These are phyloP conservation scores for Lecanicillium sp. DNA, from an alignment of 2,329 filamentous ascomycete species.

Conservation along the genomic window DNA sequence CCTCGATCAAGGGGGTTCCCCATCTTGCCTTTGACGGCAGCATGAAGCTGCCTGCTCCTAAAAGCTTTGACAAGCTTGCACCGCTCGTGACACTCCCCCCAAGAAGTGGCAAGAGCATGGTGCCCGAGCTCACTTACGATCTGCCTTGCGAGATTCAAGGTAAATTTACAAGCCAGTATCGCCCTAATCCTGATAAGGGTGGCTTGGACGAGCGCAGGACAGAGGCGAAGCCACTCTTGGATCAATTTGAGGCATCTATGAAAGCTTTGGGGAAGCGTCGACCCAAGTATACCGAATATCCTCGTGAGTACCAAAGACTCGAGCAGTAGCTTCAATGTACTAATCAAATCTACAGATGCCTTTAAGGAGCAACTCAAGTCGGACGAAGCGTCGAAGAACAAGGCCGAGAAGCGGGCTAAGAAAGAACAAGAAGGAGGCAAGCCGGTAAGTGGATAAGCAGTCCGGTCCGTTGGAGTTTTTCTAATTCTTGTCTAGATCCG, in stretches of 20 bases:
- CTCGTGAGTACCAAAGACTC: conserved; percentile 20
- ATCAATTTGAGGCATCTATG: conserved; percentile 34
- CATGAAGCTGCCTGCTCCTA: conserved; percentile 33
- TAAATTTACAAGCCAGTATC: conserved; percentile 30
- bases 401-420: conserved; percentile 36
- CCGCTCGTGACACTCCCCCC: conserved; percentile 33
- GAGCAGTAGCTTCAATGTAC: conserved; percentile 4
- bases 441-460: conserved; percentile 11
- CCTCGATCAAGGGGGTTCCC: conserved; percentile 29
- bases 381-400: conserved; percentile 36
- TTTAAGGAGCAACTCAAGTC: conserved; percentile 39
- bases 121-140: conserved; percentile 28
- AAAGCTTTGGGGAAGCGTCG: conserved; percentile 30
- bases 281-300: conserved; percentile 39
- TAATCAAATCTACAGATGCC: conserved; percentile 19
- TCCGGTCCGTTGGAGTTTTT: too few species aligned
- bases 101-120: conserved; percentile 27
- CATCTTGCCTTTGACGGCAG: conserved; percentile 28
- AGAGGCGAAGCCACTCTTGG: conserved; percentile 30
- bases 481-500: conserved; percentile 20
- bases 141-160: conserved; percentile 37
- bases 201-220: conserved; percentile 32
- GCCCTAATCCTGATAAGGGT: conserved; percentile 27
- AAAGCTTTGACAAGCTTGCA: conserved; percentile 36
- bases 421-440: conserved; percentile 32